phyloP scores from a whole-genome alignment of 768 basidiomycete species.

The Pisolithus marmoratus region DNA sequence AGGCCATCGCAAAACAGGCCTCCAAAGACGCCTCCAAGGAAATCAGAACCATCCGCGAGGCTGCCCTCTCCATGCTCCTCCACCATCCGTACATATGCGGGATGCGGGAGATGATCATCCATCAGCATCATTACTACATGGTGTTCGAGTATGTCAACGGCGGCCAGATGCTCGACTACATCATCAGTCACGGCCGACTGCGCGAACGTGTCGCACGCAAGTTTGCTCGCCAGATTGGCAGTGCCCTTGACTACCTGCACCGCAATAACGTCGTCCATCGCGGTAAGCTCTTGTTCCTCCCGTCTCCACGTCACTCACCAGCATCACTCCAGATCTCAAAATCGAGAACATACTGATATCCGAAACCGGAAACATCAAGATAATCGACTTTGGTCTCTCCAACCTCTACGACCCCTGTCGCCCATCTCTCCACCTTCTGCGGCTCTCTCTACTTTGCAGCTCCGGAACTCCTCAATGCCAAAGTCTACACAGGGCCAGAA shows the following conservation, averaged over 20 bases:
- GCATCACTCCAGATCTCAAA: slow-evolving; percentile 66
- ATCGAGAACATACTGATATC: slow-evolving; percentile 99
- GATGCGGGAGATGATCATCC: slow-evolving; percentile 98
- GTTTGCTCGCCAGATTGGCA: slow-evolving; percentile 96
- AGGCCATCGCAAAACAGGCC: slow-evolving; percentile 71
- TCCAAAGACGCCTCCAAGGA: slow-evolving; percentile 93
- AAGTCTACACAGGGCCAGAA: slow-evolving; percentile 94
- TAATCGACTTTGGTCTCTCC: slow-evolving; percentile 97
- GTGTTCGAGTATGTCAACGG: slow-evolving; percentile 98
- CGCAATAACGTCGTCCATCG: slow-evolving; percentile 97
- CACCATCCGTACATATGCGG: slow-evolving; percentile 99
- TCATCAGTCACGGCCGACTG: slow-evolving; percentile 95
- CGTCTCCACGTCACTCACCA: slow-evolving; percentile 1
- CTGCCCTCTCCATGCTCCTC: slow-evolving; percentile 88
- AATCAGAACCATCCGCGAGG: slow-evolving; percentile 92
- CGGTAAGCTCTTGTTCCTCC: slow-evolving; percentile 37
- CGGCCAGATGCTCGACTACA: slow-evolving; percentile 99
- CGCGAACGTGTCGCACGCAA: slow-evolving; percentile 94
- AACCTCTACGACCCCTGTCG: slow-evolving; percentile 84
- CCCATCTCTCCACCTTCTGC: slow-evolving; percentile 90
- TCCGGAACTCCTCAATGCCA: slow-evolving; percentile 94
- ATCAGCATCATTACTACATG: slow-evolving; percentile 99
- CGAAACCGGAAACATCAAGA: slow-evolving; percentile 98
- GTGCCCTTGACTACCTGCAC: slow-evolving; percentile 95
- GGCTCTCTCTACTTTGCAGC: slow-evolving; percentile 98